Conservation (phyloP, 306 rosid species). For the Gastrolobium villosum region DNA sequence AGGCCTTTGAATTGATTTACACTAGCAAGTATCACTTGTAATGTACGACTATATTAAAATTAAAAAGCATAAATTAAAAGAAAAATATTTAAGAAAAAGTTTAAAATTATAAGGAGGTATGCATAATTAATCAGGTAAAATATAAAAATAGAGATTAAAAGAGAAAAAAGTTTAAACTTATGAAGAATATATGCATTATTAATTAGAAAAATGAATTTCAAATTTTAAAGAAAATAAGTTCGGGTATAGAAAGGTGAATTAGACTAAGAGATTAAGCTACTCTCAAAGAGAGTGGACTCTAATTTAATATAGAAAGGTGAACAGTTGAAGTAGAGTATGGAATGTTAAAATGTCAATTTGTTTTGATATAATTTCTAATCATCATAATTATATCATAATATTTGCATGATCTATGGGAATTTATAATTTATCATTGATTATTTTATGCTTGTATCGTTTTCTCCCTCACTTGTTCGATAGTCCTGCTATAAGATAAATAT, state of each 20-base stretch:
- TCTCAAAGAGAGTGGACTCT: neutral
- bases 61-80: neutral
- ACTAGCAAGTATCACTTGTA: constrained; percentile 1
- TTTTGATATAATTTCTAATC: constrained; percentile 9
- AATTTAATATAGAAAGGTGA: neutral
- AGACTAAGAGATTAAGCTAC: neutral
- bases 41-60: neutral
- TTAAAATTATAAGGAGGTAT: neutral
- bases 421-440: constrained; percentile 23
- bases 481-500: constrained; percentile 15
- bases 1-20: neutral
- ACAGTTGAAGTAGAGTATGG: neutral
- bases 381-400: neutral
- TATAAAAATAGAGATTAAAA: neutral
- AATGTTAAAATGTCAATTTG: constrained; percentile 2
- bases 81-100: neutral
- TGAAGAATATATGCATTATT: neutral
- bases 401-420: constrained; percentile 8
- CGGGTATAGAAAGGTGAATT: neutral
- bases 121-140: neutral
- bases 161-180: neutral
- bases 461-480: constrained; percentile 26
- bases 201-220: neutral
- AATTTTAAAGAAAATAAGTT: neutral
- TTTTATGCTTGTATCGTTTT: constrained; percentile 20